Percentiles rank a stretch among this genome's conserved stretches.
Conservation (phyloP, 148 eudicot species). For the Heliosperma pusillum region DNA sequence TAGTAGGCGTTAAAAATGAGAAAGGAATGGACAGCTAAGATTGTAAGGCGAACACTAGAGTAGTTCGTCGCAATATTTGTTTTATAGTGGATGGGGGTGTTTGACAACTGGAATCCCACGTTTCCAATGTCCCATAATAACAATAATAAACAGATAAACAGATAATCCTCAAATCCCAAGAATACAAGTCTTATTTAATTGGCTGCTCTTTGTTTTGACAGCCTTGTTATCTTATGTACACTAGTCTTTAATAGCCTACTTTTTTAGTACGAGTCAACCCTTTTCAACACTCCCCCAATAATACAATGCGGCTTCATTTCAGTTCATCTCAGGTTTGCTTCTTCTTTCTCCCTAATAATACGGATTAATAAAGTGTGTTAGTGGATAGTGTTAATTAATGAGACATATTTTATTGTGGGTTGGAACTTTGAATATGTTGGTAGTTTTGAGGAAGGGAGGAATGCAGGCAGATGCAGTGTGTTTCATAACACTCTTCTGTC, state of each 20-base stretch:
- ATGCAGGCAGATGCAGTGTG: constrained; percentile 42
- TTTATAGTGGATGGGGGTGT: too few species aligned
- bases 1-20: too few species aligned
- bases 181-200: neutral
- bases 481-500: constrained; percentile 37
- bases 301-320: neutral
- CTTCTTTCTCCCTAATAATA: neutral
- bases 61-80: too few species aligned
- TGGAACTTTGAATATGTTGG: neutral
- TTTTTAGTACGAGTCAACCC: constrained; percentile 10
- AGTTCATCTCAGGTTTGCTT: constrained; percentile 7
- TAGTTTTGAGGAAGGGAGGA: constrained; percentile 22
- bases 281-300: neutral
- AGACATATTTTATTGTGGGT: neutral
- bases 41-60: too few species aligned
- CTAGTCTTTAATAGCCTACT: neutral
- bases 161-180: neutral
- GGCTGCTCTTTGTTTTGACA: neutral
- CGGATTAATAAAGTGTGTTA: neutral
- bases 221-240: neutral
- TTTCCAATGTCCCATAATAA: too few species aligned
- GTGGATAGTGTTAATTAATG: neutral
- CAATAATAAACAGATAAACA: too few species aligned
- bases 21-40: too few species aligned
- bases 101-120: too few species aligned